Percentiles rank a stretch among this genome's conserved stretches.
phyloP scores from a whole-genome alignment of 108 stramenopile species.

The Epipyxis sp. region DNA sequence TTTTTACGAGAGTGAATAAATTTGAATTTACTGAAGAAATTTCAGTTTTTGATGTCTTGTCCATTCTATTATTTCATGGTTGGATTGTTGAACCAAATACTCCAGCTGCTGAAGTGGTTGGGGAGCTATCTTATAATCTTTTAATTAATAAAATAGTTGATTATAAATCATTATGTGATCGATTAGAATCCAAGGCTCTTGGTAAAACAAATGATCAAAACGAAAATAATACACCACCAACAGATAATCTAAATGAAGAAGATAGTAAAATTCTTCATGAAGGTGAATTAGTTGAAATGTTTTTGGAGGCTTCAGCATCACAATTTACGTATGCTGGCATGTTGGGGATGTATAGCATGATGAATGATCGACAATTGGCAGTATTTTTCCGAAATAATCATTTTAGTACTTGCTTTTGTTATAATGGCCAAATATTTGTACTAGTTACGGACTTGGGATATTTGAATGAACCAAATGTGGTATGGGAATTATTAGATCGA shows the following conservation, averaged over 20 bases:
- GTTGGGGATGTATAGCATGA: slow-evolving; percentile 62
- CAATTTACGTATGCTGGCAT: slow-evolving; percentile 86
- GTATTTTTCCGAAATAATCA: slow-evolving; percentile 97
- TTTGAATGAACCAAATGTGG: slow-evolving; percentile 66
- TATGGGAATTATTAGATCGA: slow-evolving; percentile 82
- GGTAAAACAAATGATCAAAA: slow-evolving; percentile 31
- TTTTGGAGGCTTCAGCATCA: slow-evolving; percentile 66
- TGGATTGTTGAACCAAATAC: slow-evolving; percentile 82
- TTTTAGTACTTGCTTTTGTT: slow-evolving; percentile 82
- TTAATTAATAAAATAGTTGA: slow-evolving; percentile 77
- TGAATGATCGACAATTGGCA: slow-evolving; percentile 66
- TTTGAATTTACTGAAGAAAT: slow-evolving; percentile 83
- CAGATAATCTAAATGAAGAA: slow-evolving; percentile 18
- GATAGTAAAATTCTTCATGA: slow-evolving; percentile 44
- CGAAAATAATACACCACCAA: slow-evolving; percentile 22
- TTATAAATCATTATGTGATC: slow-evolving; percentile 34
- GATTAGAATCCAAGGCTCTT: slow-evolving; percentile 10
- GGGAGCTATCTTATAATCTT: slow-evolving; percentile 80
- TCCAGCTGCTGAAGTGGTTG: slow-evolving; percentile 54
- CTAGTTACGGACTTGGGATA: slow-evolving; percentile 91
- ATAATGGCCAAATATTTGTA: slow-evolving; percentile 67
- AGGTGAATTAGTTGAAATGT: slow-evolving; percentile 60
- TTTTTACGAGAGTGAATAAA: slow-evolving; percentile 69
- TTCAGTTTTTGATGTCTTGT: slow-evolving; percentile 80
- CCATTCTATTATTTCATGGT: slow-evolving; percentile 86